Percentiles rank a stretch among this genome's conserved stretches.
Evolutionary conservation across 306 rosid species (phyloP).

Genomic region (Delonix regia): DNA sequence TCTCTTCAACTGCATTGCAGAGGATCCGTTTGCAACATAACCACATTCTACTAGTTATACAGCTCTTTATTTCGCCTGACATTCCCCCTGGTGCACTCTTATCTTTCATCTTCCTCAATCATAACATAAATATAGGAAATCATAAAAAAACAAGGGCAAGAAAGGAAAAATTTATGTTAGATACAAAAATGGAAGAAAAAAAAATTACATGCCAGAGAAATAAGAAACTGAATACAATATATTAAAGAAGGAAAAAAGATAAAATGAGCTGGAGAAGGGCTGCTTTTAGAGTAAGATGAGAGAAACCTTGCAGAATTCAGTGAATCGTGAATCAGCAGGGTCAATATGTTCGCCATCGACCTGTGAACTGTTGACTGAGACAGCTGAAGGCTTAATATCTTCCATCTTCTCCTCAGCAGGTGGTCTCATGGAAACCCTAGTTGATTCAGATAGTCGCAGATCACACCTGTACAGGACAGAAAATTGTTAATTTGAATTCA

Average conservation of each 20-base stretch:
- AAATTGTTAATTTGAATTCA: background rate
- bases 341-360: slow-evolving; percentile 31
- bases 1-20: too few relatives aligned
- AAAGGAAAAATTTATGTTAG: background rate
- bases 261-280: background rate
- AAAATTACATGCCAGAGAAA: background rate
- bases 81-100: background rate
- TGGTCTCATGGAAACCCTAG: slow-evolving; percentile 47
- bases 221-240: background rate
- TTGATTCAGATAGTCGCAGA: background rate
- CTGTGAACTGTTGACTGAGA: slow-evolving; percentile 29
- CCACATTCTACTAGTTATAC: background rate
- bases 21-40: background rate
- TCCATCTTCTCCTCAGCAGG: slow-evolving; percentile 52
- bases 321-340: slow-evolving; percentile 47
- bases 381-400: slow-evolving; percentile 36
- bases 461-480: background rate
- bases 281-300: background rate
- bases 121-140: background rate
- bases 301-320: slow-evolving; percentile 60
- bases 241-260: background rate
- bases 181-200: too few relatives aligned
- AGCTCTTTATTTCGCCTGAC: background rate
- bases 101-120: background rate
- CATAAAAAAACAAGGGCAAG: background rate